These are phyloP conservation scores for Sugiyamaella americana DNA, from an alignment of 805 yeast species.

Conservation along the genomic window DNA sequence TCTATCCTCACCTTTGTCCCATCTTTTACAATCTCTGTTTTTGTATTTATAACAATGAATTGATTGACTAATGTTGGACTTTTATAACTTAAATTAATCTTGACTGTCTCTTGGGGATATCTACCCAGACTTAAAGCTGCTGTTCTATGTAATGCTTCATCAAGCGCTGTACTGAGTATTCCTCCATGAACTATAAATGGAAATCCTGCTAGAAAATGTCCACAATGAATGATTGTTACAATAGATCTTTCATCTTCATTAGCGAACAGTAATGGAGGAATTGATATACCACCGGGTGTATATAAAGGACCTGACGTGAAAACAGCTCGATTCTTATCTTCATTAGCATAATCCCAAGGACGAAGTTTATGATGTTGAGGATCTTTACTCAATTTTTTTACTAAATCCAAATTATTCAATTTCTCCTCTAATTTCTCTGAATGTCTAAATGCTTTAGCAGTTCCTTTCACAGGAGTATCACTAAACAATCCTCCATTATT, in stretches of 20 bases:
- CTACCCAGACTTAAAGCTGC: conserved; percentile 15
- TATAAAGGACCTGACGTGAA: conserved; percentile 50
- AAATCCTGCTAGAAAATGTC: conserved; percentile 74
- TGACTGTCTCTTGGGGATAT: conserved; percentile 13
- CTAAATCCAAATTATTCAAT: conserved; percentile 1
- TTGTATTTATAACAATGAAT: conserved; percentile 60
- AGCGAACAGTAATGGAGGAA: conserved; percentile 64
- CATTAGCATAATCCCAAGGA: conserved; percentile 8
- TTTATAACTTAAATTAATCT: conserved; percentile 44
- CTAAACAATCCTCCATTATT: neutral
- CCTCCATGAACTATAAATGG: conserved; percentile 91
- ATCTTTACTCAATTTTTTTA: conserved; percentile 3
- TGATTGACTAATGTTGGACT: conserved; percentile 75
- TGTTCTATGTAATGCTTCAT: conserved; percentile 50
- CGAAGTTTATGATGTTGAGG: conserved; percentile 3
- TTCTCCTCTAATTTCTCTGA: conserved; percentile 6
- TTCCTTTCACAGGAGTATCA: neutral
- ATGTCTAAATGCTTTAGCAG: neutral
- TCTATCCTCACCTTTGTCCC: conserved; percentile 8
- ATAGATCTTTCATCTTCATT: conserved; percentile 52
- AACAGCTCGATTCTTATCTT: conserved; percentile 1
- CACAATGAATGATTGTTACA: conserved; percentile 66
- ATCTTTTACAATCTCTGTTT: conserved; percentile 26
- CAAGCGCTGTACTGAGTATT: conserved; percentile 69
- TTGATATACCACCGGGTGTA: conserved; percentile 73